Base-by-base conservation (phyloP, 139 green algal genomes). In the Chlorella ohadii region DNA sequence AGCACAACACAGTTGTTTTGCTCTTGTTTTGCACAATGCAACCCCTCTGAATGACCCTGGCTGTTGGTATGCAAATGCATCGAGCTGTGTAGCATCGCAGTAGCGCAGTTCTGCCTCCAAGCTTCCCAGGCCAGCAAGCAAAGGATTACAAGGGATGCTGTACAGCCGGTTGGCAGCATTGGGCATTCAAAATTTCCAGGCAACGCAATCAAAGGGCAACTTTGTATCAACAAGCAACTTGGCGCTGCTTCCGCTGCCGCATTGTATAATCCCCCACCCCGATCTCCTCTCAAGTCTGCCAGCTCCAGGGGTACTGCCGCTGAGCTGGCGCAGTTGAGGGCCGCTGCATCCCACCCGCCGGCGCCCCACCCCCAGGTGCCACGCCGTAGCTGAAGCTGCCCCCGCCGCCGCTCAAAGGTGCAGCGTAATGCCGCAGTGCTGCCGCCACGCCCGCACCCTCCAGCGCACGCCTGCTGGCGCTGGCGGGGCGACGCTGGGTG, bases 251-350 rank as follows among this genome's bases (percentile, higher is more conserved):
- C 25, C 15, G 27, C 63, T 68, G 63, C 25, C 28, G 0, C 63
- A 28, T 19, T 25, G 13, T 44, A 4, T 4, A 3, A 83, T 9
- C 25, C 44, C 44, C 2, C 23, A 83, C 2, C 38, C n/a, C n/a
- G n/a, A n/a, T 44, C 27, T 11, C 4, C 41, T 63, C 34, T 28
- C 39, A 79, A 31, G 38, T 20, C 28, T 9, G 38, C 64, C 64
- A 81, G 64, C 79, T 85, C 71, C 79, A 85, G 4, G 71, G 76
- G 27, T 61, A 82, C 76, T 82, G 76, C 23, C 17, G 34, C 55
- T 82, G 76, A 59, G 28, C 57, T 3, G 76, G 59, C 36, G 76
- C 76, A 27, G 76, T 82, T 34, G 71, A 63, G 16, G 76, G 76
- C 36, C 57, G 76, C 20, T 63, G 36, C 36, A 15, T 19, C 25